Base-by-base conservation (phyloP, 345 rosid species). In the Brassica incana region DNA sequence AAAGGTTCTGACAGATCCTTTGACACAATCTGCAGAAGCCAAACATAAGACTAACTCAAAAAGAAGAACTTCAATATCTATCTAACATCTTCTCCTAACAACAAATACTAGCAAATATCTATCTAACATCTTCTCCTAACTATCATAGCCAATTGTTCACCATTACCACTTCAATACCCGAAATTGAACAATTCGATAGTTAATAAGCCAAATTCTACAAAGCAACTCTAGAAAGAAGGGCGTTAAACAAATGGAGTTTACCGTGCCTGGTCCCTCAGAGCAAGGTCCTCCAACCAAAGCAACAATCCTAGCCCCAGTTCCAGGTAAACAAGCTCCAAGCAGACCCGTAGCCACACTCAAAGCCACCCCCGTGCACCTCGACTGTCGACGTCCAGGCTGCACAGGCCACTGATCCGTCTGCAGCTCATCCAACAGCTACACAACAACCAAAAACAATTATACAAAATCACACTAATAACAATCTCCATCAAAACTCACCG, bases 361-460 rank as follows among this genome's bases (percentile, higher is more conserved):
- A 5, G 99, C 98, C 78, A 96, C 97, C 67, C 99, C 99, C 0
- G 99, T 96, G 72, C 99, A 93, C 75, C 99, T 85, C 0, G 88
- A 84, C 5, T 93, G 85, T 27, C 99, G 86, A 36, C 72, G 81
- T 5, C 97, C 97, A 7, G 85, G 80, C 43, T 71, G 78, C 8
- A 92, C 90, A 11, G 96, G 92, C 99, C 99, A 96, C 71, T 93
- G 99, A 89, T 96, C 97, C 71, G 92, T 74, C 82, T 92, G 95
- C 81, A 96, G 82, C 88, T 96, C 99, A 83, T 93, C 99, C 95
- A 96, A 84, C 58, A 95, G 84, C 99, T 95, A 76, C 35, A 82
- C 45, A 52, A 52, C 30, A 65, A 54, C 75, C 43, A 66, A 48
- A 58, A 68, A 16, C 9, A n/a, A 59, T 16, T 54, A 54, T 16